These are phyloP conservation scores for Phytophthora europaea DNA, from an alignment of 352 stramenopile genomes.

Conservation along the genomic window DNA sequence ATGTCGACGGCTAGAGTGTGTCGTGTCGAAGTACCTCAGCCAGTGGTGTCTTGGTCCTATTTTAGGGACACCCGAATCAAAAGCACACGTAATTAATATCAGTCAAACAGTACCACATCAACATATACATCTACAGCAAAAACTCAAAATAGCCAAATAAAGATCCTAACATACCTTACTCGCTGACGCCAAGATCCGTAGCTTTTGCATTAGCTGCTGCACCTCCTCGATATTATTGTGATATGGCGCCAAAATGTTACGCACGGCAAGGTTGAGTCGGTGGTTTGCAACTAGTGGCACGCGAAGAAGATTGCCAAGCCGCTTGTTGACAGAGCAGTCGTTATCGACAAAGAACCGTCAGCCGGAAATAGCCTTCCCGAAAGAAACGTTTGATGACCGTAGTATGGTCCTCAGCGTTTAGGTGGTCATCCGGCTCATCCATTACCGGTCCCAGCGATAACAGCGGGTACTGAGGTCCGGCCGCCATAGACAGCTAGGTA, in stretches of 20 bases:
- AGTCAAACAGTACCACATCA: too few species aligned
- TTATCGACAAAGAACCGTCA: constrained; percentile 6
- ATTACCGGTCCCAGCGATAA: constrained; percentile 7
- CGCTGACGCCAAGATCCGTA: too few species aligned
- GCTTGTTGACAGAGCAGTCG: constrained; percentile 20
- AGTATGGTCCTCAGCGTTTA: constrained; percentile 3
- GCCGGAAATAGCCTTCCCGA: neutral
- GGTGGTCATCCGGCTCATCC: constrained; percentile 5
- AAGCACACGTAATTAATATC: too few species aligned
- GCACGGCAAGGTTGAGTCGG: neutral
- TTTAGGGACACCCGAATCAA: too few species aligned
- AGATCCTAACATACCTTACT: too few species aligned
- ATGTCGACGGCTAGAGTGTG: neutral
- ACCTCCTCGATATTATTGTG: constrained; percentile 43
- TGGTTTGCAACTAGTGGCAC: constrained; percentile 1
- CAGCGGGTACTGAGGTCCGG: neutral
- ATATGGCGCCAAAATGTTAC: neutral
- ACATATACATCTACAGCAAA: too few species aligned
- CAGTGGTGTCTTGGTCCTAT: too few species aligned
- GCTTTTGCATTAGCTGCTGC: neutral
- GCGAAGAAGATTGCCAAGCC: neutral
- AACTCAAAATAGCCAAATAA: too few species aligned
- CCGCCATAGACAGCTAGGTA: constrained; percentile 11
- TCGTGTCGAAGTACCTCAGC: too few species aligned
- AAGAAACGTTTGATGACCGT: neutral